Evolutionary conservation across 768 basidiomycete genomes (phyloP).

Genomic region (Boletus sp.): DNA sequence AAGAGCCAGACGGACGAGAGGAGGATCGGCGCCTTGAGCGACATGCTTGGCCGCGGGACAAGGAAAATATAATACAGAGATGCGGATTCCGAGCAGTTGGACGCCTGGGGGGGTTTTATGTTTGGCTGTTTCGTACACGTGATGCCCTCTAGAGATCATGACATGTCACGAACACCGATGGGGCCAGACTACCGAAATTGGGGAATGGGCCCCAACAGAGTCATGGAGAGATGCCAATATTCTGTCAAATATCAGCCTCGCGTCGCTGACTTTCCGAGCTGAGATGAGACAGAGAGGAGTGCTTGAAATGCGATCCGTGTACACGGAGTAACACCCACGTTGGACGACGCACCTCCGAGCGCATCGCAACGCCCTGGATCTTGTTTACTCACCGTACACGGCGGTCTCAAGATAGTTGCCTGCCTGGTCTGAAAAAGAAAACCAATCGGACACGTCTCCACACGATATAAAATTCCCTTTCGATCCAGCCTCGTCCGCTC

Average conservation of each 20-base stretch:
- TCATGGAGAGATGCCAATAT: no score
- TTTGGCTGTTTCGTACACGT: slow-evolving; percentile 12
- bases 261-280: not conserved
- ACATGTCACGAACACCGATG: not conserved
- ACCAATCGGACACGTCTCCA: no score
- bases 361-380: not conserved
- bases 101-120: slow-evolving; percentile 9
- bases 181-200: not conserved
- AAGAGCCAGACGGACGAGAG: slow-evolving; percentile 27
- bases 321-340: no score
- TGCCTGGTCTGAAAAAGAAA: no score
- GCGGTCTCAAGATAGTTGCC: not conserved
- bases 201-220: no score
- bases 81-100: not conserved
- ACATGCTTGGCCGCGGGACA: slow-evolving; percentile 12
- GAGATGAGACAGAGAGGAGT: not conserved
- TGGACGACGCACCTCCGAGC: not conserved
- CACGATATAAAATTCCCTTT: no score
- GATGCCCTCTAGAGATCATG: slow-evolving; percentile 2
- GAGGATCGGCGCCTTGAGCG: slow-evolving; percentile 21
- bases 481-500: no score
- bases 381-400: not conserved
- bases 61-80: not conserved
- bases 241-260: not conserved
- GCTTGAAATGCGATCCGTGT: not conserved